phyloP scores from a whole-genome alignment of 108 stramenopile species.

The Pseudonitzschia delicatissima region DNA sequence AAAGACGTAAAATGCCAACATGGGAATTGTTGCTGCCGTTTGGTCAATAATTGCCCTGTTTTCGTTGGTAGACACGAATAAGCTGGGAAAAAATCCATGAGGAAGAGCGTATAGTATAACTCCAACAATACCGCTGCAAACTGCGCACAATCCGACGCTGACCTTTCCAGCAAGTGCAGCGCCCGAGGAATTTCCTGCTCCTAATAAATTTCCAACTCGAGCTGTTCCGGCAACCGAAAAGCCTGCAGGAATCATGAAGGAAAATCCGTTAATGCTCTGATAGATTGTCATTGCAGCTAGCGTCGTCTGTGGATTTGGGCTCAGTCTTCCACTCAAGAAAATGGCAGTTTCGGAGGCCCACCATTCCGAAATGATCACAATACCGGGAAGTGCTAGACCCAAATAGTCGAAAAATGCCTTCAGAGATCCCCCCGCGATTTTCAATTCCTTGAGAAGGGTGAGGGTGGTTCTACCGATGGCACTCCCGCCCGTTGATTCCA shows the following conservation, averaged over 20 bases:
- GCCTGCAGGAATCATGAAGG: conserved; percentile 61
- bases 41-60: conserved; percentile 32
- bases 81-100: conserved; percentile 47
- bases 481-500: conserved; percentile 27
- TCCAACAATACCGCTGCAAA: conserved; percentile 38
- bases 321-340: conserved; percentile 53
- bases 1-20: conserved; percentile 55
- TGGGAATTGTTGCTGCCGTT: conserved; percentile 48
- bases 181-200: conserved; percentile 18
- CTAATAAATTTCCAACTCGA: conserved; percentile 52
- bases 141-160: conserved; percentile 25
- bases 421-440: conserved; percentile 21
- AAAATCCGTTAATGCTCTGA: conserved; percentile 61
- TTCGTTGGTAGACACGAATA: conserved; percentile 45
- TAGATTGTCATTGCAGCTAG: conserved; percentile 65
- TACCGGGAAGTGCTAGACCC: conserved; percentile 59
- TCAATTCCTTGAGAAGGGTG: conserved; percentile 29
- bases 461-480: conserved; percentile 27
- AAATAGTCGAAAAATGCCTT: conserved; percentile 47
- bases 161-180: conserved; percentile 41
- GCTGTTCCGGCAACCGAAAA: conserved; percentile 44
- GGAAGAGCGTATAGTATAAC: conserved; percentile 35
- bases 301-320: conserved; percentile 44
- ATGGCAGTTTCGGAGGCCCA: conserved; percentile 64
- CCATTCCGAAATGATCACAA: conserved; percentile 66